Percentiles rank a stretch among this genome's conserved stretches.
These are phyloP conservation scores for Termitomyces sp. DNA, from an alignment of 768 basidiomycete genomes.

Conservation along the genomic window DNA sequence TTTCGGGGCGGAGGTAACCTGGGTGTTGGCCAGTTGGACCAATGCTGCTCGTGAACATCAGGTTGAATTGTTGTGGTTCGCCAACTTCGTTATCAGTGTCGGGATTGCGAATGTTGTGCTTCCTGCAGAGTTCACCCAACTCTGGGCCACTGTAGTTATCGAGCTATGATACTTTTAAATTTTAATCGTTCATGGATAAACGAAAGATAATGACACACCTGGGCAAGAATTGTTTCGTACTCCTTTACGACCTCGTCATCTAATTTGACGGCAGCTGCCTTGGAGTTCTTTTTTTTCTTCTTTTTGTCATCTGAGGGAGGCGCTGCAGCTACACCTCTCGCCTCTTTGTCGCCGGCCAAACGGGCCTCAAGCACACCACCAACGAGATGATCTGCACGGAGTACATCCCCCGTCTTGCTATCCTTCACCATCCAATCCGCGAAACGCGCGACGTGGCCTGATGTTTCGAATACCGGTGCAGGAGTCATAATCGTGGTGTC, in stretches of 20 bases:
- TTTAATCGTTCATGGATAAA: background rate
- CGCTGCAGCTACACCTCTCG: slow-evolving; percentile 68
- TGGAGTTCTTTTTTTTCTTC: slow-evolving; percentile 74
- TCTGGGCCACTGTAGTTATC: slow-evolving; percentile 92
- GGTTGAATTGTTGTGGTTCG: slow-evolving; percentile 94
- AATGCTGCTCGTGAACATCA: slow-evolving; percentile 98
- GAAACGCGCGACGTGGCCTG: slow-evolving; percentile 96
- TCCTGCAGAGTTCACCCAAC: slow-evolving; percentile 80
- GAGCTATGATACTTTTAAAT: slow-evolving; percentile 40
- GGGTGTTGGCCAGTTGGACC: slow-evolving; percentile 97
- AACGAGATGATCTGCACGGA: slow-evolving; percentile 94
- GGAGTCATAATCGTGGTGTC: slow-evolving; percentile 99
- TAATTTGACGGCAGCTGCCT: slow-evolving; percentile 64
- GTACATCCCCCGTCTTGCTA: slow-evolving; percentile 88
- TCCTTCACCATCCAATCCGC: slow-evolving; percentile 99
- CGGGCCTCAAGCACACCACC: slow-evolving; percentile 88
- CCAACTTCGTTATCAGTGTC: slow-evolving; percentile 90
- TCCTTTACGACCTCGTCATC: slow-evolving; percentile 66
- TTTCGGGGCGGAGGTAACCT: slow-evolving; percentile 95
- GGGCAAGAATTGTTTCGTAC: slow-evolving; percentile 83
- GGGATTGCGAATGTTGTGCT: slow-evolving; percentile 79
- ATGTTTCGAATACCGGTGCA: slow-evolving; percentile 89
- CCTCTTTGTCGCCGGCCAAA: slow-evolving; percentile 86
- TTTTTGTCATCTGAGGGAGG: slow-evolving; percentile 57
- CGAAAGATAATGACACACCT: slow-evolving; percentile 44